These are phyloP conservation scores for Taphrina confusa DNA, from an alignment of 1,139 yeast genomes.

Conservation along the genomic window DNA sequence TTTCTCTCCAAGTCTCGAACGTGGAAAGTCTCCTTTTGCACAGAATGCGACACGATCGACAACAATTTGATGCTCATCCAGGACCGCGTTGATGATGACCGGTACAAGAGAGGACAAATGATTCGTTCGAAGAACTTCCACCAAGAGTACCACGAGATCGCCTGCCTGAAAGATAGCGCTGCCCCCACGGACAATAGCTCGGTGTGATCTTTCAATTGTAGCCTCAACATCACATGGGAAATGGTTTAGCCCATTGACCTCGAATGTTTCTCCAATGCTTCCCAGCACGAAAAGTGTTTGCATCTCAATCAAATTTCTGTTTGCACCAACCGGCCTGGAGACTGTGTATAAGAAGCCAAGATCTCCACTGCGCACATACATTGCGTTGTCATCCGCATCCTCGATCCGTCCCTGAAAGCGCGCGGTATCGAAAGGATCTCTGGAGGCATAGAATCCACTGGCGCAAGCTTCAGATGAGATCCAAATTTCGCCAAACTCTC, in stretches of 20 bases:
- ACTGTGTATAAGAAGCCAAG: slow-evolving; percentile 86
- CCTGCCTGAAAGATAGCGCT: slow-evolving; percentile 77
- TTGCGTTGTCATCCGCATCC: slow-evolving; percentile 63
- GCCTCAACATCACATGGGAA: slow-evolving; percentile 83
- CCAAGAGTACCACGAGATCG: slow-evolving; percentile 74
- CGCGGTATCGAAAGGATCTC: slow-evolving; percentile 50
- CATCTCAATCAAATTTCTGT: slow-evolving; percentile 56
- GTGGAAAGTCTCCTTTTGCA: slow-evolving; percentile 63
- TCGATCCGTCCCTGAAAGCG: slow-evolving; percentile 61
- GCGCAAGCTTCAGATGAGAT: slow-evolving; percentile 85
- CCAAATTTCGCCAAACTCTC: slow-evolving; percentile 99
- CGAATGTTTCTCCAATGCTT: slow-evolving; percentile 82
- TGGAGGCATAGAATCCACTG: slow-evolving; percentile 59
- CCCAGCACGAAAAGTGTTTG: slow-evolving; percentile 88
- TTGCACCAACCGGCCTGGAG: slow-evolving; percentile 50
- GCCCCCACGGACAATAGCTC: slow-evolving; percentile 60
- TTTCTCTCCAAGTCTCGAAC: slow-evolving; percentile 69
- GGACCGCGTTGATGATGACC: slow-evolving; percentile 71
- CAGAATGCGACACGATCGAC: slow-evolving; percentile 84
- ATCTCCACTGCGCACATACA: slow-evolving; percentile 87
- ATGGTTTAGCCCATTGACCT: slow-evolving; percentile 85
- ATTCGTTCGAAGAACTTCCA: slow-evolving; percentile 56
- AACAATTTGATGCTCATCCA: slow-evolving; percentile 81
- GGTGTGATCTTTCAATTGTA: slow-evolving; percentile 68
- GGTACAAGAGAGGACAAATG: slow-evolving; percentile 77